Conservation (phyloP, 2,329 filamentous ascomycete species). For the Botryosphaeria dothidea region DNA sequence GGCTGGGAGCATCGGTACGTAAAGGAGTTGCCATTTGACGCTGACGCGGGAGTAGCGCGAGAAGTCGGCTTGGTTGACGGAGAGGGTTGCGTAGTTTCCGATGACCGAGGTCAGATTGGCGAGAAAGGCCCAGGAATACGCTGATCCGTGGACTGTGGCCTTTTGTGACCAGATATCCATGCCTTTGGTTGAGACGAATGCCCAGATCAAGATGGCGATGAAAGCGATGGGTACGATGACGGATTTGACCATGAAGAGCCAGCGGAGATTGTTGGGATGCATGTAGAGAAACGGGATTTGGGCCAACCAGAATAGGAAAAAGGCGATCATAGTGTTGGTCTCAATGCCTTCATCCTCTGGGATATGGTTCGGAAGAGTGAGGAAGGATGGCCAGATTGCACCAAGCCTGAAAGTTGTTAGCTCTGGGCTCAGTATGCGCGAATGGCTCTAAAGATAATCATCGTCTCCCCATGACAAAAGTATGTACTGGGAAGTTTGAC, state of each 20-base stretch:
- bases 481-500: no score
- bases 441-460: no score
- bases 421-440: no score
- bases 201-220: conserved; percentile 65
- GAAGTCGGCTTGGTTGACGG: conserved; percentile 61
- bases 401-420: conserved; percentile 33
- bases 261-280: conserved; percentile 56
- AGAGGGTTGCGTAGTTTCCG: conserved; percentile 54
- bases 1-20: conserved; percentile 53
- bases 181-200: conserved; percentile 57
- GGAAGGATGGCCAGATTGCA: conserved; percentile 61
- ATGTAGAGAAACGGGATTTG: conserved; percentile 59
- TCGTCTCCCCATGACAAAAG: no score
- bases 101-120: conserved; percentile 52
- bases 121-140: conserved; percentile 57
- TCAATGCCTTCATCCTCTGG: conserved; percentile 55
- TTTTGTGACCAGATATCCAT: conserved; percentile 50
- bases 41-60: conserved; percentile 51
- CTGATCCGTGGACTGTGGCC: conserved; percentile 48
- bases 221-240: conserved; percentile 58
- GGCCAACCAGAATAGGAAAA: conserved; percentile 60
- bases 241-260: conserved; percentile 52
- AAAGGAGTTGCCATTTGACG: conserved; percentile 52
- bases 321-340: conserved; percentile 57
- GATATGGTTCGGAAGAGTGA: conserved; percentile 54